Evolutionary conservation across 2,329 filamentous ascomycete genomes (phyloP).

Genomic region (Colletotrichum tanaceti): DNA sequence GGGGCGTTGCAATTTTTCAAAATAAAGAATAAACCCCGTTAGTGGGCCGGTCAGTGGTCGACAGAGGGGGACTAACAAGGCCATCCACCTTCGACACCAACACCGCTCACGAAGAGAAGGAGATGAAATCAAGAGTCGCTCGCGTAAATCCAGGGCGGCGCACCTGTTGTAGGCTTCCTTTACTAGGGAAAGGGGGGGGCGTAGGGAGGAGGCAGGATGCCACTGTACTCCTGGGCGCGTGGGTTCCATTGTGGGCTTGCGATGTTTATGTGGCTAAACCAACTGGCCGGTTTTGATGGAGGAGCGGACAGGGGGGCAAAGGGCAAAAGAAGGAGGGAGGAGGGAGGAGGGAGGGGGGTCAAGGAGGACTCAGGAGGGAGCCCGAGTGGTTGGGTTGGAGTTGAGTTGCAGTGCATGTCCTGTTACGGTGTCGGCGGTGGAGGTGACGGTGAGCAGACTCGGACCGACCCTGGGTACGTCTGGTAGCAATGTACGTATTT

Average conservation of each 20-base stretch:
- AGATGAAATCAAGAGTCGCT: no score
- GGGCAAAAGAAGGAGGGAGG: background rate
- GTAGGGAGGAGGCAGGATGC: background rate
- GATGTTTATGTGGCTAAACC: background rate
- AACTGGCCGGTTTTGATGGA: background rate
- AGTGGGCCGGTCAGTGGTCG: no score
- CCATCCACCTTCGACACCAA: background rate
- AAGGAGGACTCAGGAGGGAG: background rate
- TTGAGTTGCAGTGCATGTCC: constrained; percentile 1
- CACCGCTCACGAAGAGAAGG: background rate
- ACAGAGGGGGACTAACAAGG: background rate
- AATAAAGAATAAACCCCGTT: background rate
- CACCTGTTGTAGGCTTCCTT: constrained; percentile 13
- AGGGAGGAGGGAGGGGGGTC: no score
- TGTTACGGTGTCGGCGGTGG: background rate
- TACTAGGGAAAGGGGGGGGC: background rate
- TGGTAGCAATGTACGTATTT: background rate
- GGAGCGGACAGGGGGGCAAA: background rate
- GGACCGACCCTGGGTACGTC: background rate
- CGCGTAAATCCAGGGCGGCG: constrained; percentile 10
- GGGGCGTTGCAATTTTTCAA: background rate
- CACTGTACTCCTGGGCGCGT: constrained; percentile 1
- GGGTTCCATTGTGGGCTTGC: background rate
- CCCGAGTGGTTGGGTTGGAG: constrained; percentile 9
- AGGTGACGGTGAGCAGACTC: background rate